Evolutionary conservation across 768 basidiomycete species (phyloP), one percentile per base, ranked within the genome.

Genomic region (Tubosaeta brunneosetosa): DNA sequence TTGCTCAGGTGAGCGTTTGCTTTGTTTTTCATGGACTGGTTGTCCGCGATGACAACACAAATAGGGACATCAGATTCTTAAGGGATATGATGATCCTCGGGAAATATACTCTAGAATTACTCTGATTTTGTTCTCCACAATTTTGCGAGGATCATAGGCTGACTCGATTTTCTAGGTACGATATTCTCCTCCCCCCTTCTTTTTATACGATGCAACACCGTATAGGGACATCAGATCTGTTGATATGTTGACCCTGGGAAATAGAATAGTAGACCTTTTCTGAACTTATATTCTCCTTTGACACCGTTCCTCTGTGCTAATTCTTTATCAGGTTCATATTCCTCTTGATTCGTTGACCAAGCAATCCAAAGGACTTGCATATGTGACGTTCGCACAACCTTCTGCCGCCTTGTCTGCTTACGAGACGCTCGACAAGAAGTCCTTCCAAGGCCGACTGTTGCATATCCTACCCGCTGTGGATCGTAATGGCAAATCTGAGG

Each of bases 391-490:
- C 52, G 65, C 57, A 8, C 65, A 72, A 2, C 64, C 81, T 0
- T 53, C 71, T 3, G 67, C 73, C 14, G 86, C 87, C 0, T 61
- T 93, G 1, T 71, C 77, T 0, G 97, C 95, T 0, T 92, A 85
- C 59, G 79, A 85, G 51, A 76, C 76, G 0, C 77, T 97, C 32
- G 94, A 98, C 65, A 84, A 83, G 51, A 85, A 77, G 34, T 84
- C 91, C 0, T 94, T 97, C 68, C 93, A 94, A 71, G 97, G 97
- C 3, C 84, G 97, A 27, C 68, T 98, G 0, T 67, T 99, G 2
- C 97, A 98, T 64, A 84, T 98, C 49, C 75, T 99, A 1, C 88
- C 89, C 0, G 93, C 91, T 1, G 82, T 91, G 2, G 84, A 91
- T 61, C 74, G 84, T 49, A 80, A 76, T 60, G 70, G 78, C 27